Base-by-base conservation (phyloP, 768 basidiomycete species). In the Lactarius pseudohatsudake region DNA sequence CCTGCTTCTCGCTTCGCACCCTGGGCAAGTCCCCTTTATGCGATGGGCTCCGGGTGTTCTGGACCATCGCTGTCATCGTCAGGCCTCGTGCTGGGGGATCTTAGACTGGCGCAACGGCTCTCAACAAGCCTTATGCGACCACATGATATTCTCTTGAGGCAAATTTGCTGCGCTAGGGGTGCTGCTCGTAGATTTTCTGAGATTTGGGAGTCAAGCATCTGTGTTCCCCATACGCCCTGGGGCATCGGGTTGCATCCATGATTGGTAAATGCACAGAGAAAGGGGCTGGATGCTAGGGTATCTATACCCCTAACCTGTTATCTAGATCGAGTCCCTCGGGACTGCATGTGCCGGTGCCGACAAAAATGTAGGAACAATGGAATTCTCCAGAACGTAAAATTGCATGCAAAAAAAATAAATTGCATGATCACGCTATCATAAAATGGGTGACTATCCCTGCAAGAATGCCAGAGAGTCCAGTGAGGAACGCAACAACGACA, bases 1-100 rank as follows among this genome's bases (percentile, higher is more conserved):
- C 11, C 13, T 2, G 50, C 50, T n/a, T 38, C 36, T 38, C 36
- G 36, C 36, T 10, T 38, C 9, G 10, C 47, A 15, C 50, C 50
- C 50, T 53, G 50, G 50, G 50, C 50, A 53, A 53, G 22, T 53
- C 50, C 50, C 50, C 50, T 53, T 50, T 15, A 26, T 22, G 26
- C 26, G 26, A 50, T 22, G 47, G 47, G 22, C 11, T 11, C 10
- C n/a, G 47, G 9, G 47, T 22, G 50, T 22, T 28, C 50, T 53
- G 22, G 50, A 53, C 2, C 50, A 4, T 53, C 13, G 26, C 6
- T 11, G 50, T 53, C 50, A 53, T 22, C 47, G 13, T 53, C 50
- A 26, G 50, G 26, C 26, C 50, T 26, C 50, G 13, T 53, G 50
- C 50, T 50, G 47, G 22, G 6, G 26, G 22, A 26, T 22, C 50